Evolutionary conservation across 257 asterid species (phyloP).

Genomic region (Perilla frutescens): DNA sequence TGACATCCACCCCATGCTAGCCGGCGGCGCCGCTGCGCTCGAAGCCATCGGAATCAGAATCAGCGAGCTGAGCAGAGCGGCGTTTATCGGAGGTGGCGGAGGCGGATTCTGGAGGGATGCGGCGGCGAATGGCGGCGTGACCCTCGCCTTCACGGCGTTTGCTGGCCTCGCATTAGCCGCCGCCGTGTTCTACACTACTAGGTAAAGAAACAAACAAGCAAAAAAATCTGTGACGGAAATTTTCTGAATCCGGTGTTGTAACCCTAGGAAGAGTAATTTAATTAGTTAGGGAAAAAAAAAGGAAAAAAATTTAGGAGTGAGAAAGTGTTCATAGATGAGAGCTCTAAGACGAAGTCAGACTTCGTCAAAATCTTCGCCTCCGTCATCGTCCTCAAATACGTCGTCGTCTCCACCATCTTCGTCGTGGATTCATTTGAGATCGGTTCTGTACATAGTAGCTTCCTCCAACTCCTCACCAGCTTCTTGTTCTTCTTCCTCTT

Average conservation of each 20-base stretch:
- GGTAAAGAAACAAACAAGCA: slow-evolving; percentile 41
- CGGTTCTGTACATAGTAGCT: slow-evolving; percentile 83
- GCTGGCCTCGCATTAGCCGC: slow-evolving; percentile 84
- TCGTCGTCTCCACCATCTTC: slow-evolving; percentile 69
- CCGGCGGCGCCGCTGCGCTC: slow-evolving; percentile 48
- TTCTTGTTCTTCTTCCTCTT: slow-evolving; percentile 67
- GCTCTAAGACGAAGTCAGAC: slow-evolving; percentile 90
- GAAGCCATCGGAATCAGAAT: slow-evolving; percentile 48
- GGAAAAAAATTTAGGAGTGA: background rate
- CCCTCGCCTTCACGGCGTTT: slow-evolving; percentile 76
- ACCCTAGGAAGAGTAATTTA: slow-evolving; percentile 61
- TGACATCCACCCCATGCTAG: slow-evolving; percentile 45
- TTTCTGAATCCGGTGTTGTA: slow-evolving; percentile 41
- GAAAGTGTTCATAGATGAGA: slow-evolving; percentile 67
- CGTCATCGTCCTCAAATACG: slow-evolving; percentile 63
- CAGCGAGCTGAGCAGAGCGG: slow-evolving; percentile 47
- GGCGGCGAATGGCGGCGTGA: slow-evolving; percentile 58
- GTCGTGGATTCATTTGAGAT: slow-evolving; percentile 94
- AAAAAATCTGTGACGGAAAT: slow-evolving; percentile 6
- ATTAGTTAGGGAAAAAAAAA: slow-evolving; percentile 26
- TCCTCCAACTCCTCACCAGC: slow-evolving; percentile 80
- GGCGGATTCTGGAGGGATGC: slow-evolving; percentile 51
- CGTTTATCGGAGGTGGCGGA: slow-evolving; percentile 42
- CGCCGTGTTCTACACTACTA: slow-evolving; percentile 63
- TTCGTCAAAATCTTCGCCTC: slow-evolving; percentile 82